Conservation (phyloP, 257 asterid species). For the Nicotiana obtusifolia region DNA sequence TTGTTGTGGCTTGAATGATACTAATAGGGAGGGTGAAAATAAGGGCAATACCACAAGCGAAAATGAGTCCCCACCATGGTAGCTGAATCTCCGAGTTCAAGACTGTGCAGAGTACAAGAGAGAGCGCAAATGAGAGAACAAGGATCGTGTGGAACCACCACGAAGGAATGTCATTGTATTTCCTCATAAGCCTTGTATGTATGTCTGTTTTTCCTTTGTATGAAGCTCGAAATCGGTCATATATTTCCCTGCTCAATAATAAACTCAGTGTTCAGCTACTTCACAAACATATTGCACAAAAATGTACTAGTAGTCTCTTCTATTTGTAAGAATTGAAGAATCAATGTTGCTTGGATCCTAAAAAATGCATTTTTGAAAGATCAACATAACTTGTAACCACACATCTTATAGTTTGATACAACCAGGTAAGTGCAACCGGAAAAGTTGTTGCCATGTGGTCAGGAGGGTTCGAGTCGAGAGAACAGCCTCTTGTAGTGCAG, state of each 20-base stretch:
- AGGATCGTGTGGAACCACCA: conserved; percentile 65
- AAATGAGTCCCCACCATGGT: conserved; percentile 82
- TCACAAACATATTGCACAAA: no score
- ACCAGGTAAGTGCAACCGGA: background rate
- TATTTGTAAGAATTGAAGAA: no score
- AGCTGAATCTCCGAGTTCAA: conserved; percentile 55
- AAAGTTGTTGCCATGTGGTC: no score
- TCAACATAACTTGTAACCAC: background rate
- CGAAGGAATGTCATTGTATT: conserved; percentile 50
- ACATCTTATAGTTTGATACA: background rate
- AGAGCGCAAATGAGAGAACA: conserved; percentile 33
- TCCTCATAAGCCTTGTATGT: conserved; percentile 65
- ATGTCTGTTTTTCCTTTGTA: conserved; percentile 43
- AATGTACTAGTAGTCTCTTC: no score
- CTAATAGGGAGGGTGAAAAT: conserved; percentile 66
- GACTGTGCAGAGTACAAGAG: conserved; percentile 48
- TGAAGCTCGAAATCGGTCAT: conserved; percentile 25
- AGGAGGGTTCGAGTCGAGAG: no score
- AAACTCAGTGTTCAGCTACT: background rate
- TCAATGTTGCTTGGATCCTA: background rate
- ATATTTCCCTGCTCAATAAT: conserved; percentile 39
- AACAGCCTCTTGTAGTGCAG: no score
- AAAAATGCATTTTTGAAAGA: background rate
- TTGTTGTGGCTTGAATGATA: conserved; percentile 73
- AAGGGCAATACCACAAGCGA: conserved; percentile 37